A percentile compares a stretch with the other conserved stretches of the same genome.
Evolutionary conservation across 1,139 yeast genomes (phyloP).

Genomic region (Pneumocystis jirovecii): DNA sequence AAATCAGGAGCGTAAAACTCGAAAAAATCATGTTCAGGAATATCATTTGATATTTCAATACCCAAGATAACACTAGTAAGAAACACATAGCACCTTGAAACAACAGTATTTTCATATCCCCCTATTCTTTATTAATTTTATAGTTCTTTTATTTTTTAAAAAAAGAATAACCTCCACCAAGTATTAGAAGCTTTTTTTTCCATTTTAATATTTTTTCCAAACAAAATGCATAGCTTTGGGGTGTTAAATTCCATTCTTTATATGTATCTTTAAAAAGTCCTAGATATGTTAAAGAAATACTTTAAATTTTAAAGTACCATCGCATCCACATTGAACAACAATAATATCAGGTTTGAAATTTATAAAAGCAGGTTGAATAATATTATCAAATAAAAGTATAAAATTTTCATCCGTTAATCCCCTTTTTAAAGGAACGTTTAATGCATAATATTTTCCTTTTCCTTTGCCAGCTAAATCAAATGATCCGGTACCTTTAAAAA

Average conservation of each 20-base stretch:
- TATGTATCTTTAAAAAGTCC: slow-evolving; percentile 38
- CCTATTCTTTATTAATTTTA: slow-evolving; percentile 25
- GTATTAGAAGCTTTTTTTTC: slow-evolving; percentile 30
- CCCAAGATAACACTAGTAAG: slow-evolving; percentile 26
- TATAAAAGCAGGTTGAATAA: slow-evolving; percentile 33
- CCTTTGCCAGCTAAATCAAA: slow-evolving; percentile 27
- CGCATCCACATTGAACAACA: slow-evolving; percentile 58
- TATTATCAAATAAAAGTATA: slow-evolving; percentile 26
- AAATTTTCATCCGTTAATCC: slow-evolving; percentile 41
- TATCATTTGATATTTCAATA: not conserved
- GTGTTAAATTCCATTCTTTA: slow-evolving; percentile 54
- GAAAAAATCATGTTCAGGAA: not conserved
- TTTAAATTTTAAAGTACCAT: slow-evolving; percentile 29
- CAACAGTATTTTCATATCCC: slow-evolving; percentile 51
- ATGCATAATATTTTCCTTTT: slow-evolving; percentile 26
- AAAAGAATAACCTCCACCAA: slow-evolving; percentile 37
- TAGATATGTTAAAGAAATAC: not conserved
- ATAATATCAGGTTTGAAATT: slow-evolving; percentile 36
- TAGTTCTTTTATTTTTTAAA: not conserved
- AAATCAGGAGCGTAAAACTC: not conserved
- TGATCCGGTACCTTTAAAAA: slow-evolving; percentile 31
- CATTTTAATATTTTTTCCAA: slow-evolving; percentile 27
- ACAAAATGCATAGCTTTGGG: slow-evolving; percentile 33
- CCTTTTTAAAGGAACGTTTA: slow-evolving; percentile 43
- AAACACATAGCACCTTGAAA: slow-evolving; percentile 52